A percentile compares a stretch with the other conserved stretches of the same genome.
Evolutionary conservation across 805 yeast genomes (phyloP).

Genomic region (Maudiozyma serrabonitensis): DNA sequence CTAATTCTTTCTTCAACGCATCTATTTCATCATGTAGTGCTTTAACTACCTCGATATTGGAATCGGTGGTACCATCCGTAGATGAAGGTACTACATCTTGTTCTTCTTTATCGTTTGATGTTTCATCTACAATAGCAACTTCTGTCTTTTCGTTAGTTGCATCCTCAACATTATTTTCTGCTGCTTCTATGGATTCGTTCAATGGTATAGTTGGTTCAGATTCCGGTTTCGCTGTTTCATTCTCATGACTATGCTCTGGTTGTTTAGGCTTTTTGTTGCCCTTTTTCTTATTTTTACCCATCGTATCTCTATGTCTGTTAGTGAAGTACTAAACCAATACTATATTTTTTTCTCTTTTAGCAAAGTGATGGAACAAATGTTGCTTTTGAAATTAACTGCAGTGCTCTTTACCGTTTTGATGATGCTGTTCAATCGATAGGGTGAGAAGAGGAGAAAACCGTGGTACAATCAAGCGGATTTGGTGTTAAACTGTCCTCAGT

Average conservation of each 20-base stretch:
- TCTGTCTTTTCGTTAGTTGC: background rate
- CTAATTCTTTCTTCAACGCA: constrained; percentile 4
- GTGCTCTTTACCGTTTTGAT: no score
- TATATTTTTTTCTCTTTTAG: background rate
- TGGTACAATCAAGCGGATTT: no score
- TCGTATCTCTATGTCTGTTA: background rate
- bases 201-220: no score
- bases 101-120: no score
- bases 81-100: no score
- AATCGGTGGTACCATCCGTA: background rate
- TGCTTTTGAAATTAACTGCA: no score
- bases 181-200: background rate
- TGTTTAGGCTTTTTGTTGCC: constrained; percentile 5
- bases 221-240: background rate
- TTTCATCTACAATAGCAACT: background rate
- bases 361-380: no score
- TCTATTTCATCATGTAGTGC: constrained; percentile 3
- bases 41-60: background rate
- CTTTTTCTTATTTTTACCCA: constrained; percentile 18
- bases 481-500: no score
- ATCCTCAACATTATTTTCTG: background rate
- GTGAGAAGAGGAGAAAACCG: no score
- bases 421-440: no score
- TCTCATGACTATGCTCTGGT: background rate
- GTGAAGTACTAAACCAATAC: background rate